A percentile compares a stretch with the other conserved stretches of the same genome.
These are phyloP conservation scores for Curvularia eragrostidis DNA, from an alignment of 2,329 filamentous ascomycete genomes.

Conservation along the genomic window DNA sequence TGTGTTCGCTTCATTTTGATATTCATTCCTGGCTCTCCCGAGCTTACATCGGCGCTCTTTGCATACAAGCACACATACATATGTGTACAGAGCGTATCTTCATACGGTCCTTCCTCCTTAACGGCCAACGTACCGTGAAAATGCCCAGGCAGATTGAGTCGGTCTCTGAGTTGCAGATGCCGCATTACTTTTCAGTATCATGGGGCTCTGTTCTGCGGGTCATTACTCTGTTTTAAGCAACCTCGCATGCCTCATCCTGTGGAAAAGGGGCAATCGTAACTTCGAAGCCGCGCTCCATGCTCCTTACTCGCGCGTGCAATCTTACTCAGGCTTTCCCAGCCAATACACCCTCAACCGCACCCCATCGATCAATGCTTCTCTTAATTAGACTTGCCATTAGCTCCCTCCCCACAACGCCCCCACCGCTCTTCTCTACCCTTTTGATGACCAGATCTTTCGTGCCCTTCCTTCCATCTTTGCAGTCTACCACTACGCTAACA, in stretches of 20 bases:
- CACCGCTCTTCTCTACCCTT: constrained; percentile 86
- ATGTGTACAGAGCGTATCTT: not conserved
- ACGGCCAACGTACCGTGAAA: not conserved
- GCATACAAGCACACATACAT: not conserved
- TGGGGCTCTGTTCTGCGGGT: not conserved
- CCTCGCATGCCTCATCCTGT: not conserved
- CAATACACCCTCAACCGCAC: constrained; percentile 56
- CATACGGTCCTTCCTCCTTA: not conserved
- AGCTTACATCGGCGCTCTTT: too few species aligned
- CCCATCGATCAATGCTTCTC: constrained; percentile 69
- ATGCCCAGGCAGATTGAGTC: not conserved
- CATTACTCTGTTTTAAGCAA: not conserved
- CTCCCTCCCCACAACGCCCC: constrained; percentile 70
- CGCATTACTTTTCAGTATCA: not conserved
- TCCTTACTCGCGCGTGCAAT: not conserved
- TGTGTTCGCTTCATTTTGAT: not conserved
- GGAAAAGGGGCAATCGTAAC: not conserved
- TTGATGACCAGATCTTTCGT: constrained; percentile 68
- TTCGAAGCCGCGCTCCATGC: not conserved
- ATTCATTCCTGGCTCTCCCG: too few species aligned
- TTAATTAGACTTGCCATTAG: constrained; percentile 66
- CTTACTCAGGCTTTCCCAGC: constrained; percentile 16
- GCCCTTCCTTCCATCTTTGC: constrained; percentile 65
- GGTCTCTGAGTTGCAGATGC: not conserved
- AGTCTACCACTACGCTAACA: constrained; percentile 83